Base-by-base conservation (phyloP, 345 rosid species). In the Gossypium stocksii region DNA sequence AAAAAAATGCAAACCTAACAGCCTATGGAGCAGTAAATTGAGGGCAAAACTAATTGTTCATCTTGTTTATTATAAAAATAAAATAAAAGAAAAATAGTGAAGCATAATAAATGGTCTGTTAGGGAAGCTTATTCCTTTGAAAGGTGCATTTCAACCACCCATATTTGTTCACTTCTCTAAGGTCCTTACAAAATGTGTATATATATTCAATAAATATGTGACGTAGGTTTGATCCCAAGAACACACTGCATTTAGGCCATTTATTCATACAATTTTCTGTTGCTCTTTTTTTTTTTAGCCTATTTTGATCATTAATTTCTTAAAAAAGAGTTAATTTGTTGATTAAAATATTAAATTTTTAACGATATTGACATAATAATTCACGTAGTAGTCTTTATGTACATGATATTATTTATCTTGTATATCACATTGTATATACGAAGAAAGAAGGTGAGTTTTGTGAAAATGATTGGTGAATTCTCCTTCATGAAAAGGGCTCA, bases 331-430 rank as follows among this genome's bases (percentile, higher is more conserved):
- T 3, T 4, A 3, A 29, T 3, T 29, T 29, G 0, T 29, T 34
- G 0, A 4, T 4, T 4, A 4, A 4, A 0, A 34, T 34, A 4
- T 34, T 34, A 34, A 29, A 0, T 4, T 34, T 34, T 34, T 34
- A 34, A 34, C 1, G 41, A 34, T 34, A 34, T 34, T 34, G 1
- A 34, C 0, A 34, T 34, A 5, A 34, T 1, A 34, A 34, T 0
- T 5, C 1, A 34, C 1, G 1, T 5, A 0, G 0, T 34, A 34
- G 0, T 34, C 1, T 0, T 4, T 34, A 0, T 5, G 0, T 3
- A 29, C 0, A 29, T 29, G 34, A 29, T 29, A 29, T 0, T 29
- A 3, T 29, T 29, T 29, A 0, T 29, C 0, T 29, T 29, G 5
- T 4, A 34, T 34, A 34, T 3, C 2, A 27, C 0, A 29, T 4